phyloP scores from a whole-genome alignment of 2,329 filamentous ascomycete species.

The Hymenoscyphus scutula region DNA sequence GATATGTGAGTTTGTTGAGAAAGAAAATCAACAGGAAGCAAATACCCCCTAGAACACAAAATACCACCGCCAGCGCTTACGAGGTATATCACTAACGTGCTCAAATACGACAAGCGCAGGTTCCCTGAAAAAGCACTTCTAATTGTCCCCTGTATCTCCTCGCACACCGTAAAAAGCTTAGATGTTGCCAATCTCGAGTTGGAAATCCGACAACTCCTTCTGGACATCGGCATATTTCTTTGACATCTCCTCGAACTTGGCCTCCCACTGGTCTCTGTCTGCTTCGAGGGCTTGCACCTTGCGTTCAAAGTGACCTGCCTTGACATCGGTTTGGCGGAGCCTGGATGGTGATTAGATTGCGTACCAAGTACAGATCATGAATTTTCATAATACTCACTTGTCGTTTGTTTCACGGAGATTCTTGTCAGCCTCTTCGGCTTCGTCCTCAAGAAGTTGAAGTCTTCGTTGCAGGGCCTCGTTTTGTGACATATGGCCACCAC shows the following conservation, averaged over 20 bases:
- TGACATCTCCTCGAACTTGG: slow-evolving; percentile 96
- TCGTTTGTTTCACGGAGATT: slow-evolving; percentile 96
- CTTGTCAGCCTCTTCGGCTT: slow-evolving; percentile 95
- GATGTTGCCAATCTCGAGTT: slow-evolving; percentile 89
- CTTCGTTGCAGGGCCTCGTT: slow-evolving; percentile 90
- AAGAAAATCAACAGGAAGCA: slow-evolving; percentile 26
- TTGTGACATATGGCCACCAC: slow-evolving; percentile 78
- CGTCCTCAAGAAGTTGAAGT: slow-evolving; percentile 94
- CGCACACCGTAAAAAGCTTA: slow-evolving; percentile 43
- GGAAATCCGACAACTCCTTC: slow-evolving; percentile 90
- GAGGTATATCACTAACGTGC: slow-evolving; percentile 28
- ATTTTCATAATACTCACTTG: slow-evolving; percentile 67
- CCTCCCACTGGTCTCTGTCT: slow-evolving; percentile 90
- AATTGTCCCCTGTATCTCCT: slow-evolving; percentile 8
- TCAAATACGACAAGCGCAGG: slow-evolving; percentile 20
- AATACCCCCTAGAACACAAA: slow-evolving; percentile 28
- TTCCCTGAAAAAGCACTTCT: slow-evolving; percentile 14
- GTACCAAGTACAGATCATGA: slow-evolving; percentile 7
- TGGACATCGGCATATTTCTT: slow-evolving; percentile 81
- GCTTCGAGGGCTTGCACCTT: slow-evolving; percentile 96
- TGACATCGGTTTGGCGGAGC: slow-evolving; percentile 98
- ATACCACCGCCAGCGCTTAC: slow-evolving; percentile 31
- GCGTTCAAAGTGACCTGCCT: slow-evolving; percentile 98
- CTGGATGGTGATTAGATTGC: slow-evolving; percentile 45
- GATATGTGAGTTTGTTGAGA: slow-evolving; percentile 27